phyloP scores from a whole-genome alignment of 2,329 filamentous ascomycete species.

The Colletotrichum theobromicola region DNA sequence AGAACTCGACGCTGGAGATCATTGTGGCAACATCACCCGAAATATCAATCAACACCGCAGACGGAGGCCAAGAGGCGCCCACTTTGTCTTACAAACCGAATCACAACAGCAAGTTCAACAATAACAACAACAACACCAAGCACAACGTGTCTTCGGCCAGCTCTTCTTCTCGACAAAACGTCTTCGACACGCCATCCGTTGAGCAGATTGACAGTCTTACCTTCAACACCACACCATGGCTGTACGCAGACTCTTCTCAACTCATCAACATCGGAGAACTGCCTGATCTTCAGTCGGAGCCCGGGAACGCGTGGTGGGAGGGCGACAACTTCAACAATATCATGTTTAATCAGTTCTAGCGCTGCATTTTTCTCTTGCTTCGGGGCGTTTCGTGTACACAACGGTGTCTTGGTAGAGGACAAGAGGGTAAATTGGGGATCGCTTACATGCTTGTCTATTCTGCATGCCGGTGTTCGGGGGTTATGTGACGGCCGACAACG shows the following conservation, averaged over 20 bases:
- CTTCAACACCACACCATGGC: slow-evolving; percentile 47
- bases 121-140: neutral
- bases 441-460: neutral
- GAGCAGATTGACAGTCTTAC: slow-evolving; percentile 41
- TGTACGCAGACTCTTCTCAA: slow-evolving; percentile 46
- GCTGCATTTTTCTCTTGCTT: neutral
- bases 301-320: slow-evolving; percentile 45
- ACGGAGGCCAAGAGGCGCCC: slow-evolving; percentile 55
- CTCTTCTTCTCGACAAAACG: slow-evolving; percentile 1
- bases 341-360: slow-evolving; percentile 42
- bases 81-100: slow-evolving; percentile 39
- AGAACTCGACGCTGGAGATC: slow-evolving; percentile 49
- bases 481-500: neutral
- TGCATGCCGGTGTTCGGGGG: neutral
- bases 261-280: slow-evolving; percentile 42
- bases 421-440: slow-evolving; percentile 13
- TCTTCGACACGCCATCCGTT: slow-evolving; percentile 32
- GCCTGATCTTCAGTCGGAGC: slow-evolving; percentile 34
- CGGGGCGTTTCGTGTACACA: neutral
- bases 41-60: slow-evolving; percentile 54
- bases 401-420: neutral
- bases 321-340: slow-evolving; percentile 41
- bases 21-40: slow-evolving; percentile 57
- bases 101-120: neutral
- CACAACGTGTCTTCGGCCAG: neutral